Conservation (phyloP, 2,329 filamentous ascomycete species). For the Claviceps fusiformis region DNA sequence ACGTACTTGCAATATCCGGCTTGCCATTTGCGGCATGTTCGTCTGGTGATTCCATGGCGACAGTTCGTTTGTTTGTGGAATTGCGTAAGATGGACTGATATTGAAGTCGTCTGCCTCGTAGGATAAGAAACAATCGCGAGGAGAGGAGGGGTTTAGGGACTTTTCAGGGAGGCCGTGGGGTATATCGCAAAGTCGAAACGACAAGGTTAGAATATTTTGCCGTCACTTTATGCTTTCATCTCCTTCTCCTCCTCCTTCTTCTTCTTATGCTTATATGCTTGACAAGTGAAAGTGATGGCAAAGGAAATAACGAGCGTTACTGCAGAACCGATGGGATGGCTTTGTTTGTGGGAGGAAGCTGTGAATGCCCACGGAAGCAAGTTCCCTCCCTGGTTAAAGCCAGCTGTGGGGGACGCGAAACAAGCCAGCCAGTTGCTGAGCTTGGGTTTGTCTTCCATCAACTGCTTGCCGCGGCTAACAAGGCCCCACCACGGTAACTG, state of each 20-base stretch:
- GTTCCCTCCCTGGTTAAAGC: no score
- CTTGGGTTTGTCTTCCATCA: no score
- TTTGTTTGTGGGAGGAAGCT: background rate
- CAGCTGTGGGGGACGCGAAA: no score
- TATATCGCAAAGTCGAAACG: background rate
- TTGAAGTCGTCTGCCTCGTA: background rate
- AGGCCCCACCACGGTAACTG: no score
- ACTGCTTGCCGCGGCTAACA: no score
- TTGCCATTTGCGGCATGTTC: conserved; percentile 10
- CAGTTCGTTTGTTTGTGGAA: background rate
- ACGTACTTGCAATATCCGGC: conserved; percentile 14
- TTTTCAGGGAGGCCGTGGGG: background rate
- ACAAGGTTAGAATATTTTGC: background rate
- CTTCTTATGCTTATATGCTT: no score
- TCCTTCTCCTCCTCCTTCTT: background rate
- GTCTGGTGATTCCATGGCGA: conserved; percentile 17
- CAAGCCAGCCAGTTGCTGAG: no score
- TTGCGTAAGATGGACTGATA: background rate
- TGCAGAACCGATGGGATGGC: background rate
- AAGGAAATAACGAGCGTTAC: background rate
- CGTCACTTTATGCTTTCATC: background rate
- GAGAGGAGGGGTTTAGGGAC: no score
- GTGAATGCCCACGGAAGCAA: background rate
- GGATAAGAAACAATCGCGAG: background rate
- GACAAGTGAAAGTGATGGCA: background rate